Evolutionary conservation across 179 eudicot species (phyloP).

Genomic region (Heliamphora pulchella): DNA sequence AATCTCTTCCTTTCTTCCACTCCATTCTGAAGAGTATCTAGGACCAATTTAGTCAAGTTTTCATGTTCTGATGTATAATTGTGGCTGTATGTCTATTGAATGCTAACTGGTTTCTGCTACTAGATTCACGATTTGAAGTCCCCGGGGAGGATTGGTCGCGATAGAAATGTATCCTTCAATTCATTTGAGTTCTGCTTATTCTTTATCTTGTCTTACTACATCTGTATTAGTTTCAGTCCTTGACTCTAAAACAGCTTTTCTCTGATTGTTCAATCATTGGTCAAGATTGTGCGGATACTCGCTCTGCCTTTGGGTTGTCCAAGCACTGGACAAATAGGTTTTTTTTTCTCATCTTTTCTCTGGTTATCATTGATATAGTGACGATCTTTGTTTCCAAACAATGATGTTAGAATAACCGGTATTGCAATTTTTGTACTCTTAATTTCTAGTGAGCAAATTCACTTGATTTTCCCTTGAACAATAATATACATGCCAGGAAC

Average conservation of each 20-base stretch:
- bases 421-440: neutral
- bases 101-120: constrained; percentile 19
- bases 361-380: neutral
- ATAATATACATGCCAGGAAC: neutral
- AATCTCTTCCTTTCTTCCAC: too few species aligned
- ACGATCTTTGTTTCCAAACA: neutral
- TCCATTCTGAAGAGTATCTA: too few species aligned
- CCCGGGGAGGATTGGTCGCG: constrained; percentile 38
- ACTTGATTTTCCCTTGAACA: neutral
- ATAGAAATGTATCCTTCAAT: constrained; percentile 52
- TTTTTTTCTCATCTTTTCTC: neutral
- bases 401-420: neutral
- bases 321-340: constrained; percentile 69
- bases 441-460: neutral
- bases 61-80: neutral
- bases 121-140: constrained; percentile 70
- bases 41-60: too few species aligned
- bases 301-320: constrained; percentile 48
- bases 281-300: constrained; percentile 46
- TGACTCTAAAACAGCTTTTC: constrained; percentile 41
- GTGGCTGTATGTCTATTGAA: neutral
- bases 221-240: constrained; percentile 27
- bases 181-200: constrained; percentile 10
- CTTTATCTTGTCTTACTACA: neutral
- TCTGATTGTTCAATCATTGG: constrained; percentile 48